A percentile compares a stretch with the other conserved stretches of the same genome.
phyloP scores from a whole-genome alignment of 176 grass and related monocot species.

The Dendrocalamus sinicus region DNA sequence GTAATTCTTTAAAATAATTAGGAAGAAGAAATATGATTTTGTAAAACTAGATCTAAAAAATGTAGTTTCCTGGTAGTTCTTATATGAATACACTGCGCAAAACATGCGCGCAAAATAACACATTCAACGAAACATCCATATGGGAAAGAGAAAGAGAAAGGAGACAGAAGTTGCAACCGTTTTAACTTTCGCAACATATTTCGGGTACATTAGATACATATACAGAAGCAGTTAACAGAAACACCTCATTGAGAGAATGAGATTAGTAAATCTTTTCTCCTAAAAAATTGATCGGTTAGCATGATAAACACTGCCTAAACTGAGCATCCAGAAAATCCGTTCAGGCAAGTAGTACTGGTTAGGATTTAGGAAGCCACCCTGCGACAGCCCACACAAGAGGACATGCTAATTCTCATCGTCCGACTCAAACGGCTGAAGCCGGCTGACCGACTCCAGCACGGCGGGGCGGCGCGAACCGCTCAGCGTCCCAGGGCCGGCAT shows the following conservation, averaged over 20 bases:
- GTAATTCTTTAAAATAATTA: too few species aligned
- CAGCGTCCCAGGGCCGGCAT: not conserved
- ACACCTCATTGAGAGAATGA: slow-evolving; percentile 42
- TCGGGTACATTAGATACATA: not conserved
- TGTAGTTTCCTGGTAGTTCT: too few species aligned
- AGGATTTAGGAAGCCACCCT: too few species aligned
- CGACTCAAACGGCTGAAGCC: slow-evolving; percentile 66
- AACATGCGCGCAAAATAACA: not conserved
- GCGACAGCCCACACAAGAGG: too few species aligned
- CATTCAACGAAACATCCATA: not conserved
- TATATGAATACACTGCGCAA: not conserved
- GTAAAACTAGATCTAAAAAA: too few species aligned
- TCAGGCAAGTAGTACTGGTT: too few species aligned
- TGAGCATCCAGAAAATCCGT: not conserved
- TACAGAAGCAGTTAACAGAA: not conserved
- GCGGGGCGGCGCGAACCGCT: not conserved
- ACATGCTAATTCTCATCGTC: slow-evolving; percentile 66
- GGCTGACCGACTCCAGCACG: slow-evolving; percentile 68
- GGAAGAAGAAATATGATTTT: too few species aligned
- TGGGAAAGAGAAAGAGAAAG: too few species aligned
- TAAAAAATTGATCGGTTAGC: not conserved
- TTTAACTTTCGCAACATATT: not conserved
- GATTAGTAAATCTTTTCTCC: not conserved
- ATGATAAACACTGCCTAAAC: not conserved
- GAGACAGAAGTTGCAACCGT: not conserved